Conservation (phyloP, 371 early-diverging fungal species). For the Funneliformis caledonium region DNA sequence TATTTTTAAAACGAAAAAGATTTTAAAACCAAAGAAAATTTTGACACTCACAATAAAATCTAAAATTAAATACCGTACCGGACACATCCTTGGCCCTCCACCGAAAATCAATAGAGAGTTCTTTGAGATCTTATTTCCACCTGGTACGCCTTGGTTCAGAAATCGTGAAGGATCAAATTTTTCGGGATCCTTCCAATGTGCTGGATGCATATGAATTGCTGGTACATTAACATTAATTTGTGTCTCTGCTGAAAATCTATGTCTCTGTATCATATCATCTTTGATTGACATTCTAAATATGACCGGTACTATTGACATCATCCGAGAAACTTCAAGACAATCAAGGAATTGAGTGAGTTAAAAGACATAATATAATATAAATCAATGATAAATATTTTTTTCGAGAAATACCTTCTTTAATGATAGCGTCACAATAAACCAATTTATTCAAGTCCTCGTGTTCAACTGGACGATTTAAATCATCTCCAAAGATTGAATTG, state of each 20-base stretch:
- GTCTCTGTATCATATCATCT: constrained; percentile 17
- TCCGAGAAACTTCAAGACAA: not conserved
- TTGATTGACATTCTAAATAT: not conserved
- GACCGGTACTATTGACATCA: constrained; percentile 8
- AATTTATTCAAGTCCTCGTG: constrained; percentile 25
- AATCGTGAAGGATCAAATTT: constrained; percentile 36
- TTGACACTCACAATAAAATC: not conserved
- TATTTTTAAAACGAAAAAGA: not conserved
- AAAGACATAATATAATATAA: not conserved
- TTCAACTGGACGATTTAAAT: not conserved
- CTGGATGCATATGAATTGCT: not conserved
- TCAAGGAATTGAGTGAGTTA: not conserved
- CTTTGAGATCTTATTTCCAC: not conserved
- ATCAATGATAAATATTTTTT: not conserved
- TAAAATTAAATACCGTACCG: not conserved
- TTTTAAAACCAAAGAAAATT: not conserved
- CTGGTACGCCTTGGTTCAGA: not conserved
- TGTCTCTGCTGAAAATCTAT: not conserved
- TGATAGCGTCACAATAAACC: constrained; percentile 34
- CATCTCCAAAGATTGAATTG: not conserved
- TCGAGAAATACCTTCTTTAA: constrained; percentile 29
- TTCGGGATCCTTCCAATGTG: constrained; percentile 31
- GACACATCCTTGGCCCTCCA: constrained; percentile 26
- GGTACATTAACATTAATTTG: not conserved
- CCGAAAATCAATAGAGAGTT: constrained; percentile 11